Evolutionary conservation across 345 rosid species (phyloP).

Genomic region (Eutrema japonicum): DNA sequence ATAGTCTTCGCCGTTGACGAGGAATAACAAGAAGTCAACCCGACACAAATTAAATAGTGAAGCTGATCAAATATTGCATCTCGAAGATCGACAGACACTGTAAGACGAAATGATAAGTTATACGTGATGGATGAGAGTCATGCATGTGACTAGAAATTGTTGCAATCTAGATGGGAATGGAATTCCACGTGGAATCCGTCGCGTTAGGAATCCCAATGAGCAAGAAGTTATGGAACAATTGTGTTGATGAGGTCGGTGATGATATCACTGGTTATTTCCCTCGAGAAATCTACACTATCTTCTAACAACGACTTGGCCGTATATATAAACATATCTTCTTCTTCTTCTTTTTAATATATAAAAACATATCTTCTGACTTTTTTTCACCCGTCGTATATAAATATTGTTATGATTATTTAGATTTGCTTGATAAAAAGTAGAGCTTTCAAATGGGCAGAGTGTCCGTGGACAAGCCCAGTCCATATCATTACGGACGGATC

Average conservation of each 20-base stretch:
- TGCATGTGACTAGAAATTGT: background rate
- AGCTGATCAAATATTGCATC: conserved; percentile 5
- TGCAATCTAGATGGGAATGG: background rate
- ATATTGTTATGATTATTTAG: too few relatives aligned
- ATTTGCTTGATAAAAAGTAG: background rate
- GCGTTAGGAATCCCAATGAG: background rate
- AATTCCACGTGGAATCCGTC: background rate
- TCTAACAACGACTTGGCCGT: background rate
- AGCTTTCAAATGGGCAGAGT: too few relatives aligned
- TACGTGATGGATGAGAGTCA: background rate
- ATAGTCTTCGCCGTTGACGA: background rate
- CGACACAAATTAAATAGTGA: background rate
- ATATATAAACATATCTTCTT: background rate
- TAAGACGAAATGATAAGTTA: background rate
- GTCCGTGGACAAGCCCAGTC: too few relatives aligned
- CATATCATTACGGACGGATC: too few relatives aligned
- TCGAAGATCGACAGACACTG: background rate
- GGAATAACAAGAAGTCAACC: background rate
- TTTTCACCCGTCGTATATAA: background rate
- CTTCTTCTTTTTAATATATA: background rate
- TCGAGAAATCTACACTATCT: background rate
- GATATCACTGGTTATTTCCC: background rate
- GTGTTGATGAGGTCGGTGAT: background rate
- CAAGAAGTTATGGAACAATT: background rate
- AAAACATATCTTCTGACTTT: background rate